Evolutionary conservation across 768 basidiomycete genomes (phyloP).

Genomic region (Russula earlei): DNA sequence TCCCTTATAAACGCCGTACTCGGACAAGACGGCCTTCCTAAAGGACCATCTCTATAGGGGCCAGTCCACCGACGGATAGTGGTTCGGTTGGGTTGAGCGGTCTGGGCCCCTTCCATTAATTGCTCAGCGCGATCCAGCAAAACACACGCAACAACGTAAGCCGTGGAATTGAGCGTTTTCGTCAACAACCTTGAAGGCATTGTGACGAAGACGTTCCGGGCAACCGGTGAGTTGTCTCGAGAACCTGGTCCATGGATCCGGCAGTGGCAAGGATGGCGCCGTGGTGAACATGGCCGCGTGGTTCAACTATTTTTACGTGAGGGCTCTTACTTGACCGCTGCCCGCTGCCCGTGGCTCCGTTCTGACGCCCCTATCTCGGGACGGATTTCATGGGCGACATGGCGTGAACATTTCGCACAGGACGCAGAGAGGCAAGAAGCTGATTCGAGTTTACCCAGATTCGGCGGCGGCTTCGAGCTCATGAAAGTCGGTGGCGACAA

Average conservation of each 20-base stretch:
- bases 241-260: conserved; percentile 2
- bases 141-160: conserved; percentile 33
- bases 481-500: no score
- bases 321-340: no score
- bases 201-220: conserved; percentile 26
- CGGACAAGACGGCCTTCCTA: conserved; percentile 11
- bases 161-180: conserved; percentile 37
- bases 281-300: conserved; percentile 28
- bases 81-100: conserved; percentile 3
- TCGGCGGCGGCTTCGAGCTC: no score
- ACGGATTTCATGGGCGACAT: no score
- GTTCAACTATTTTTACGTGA: conserved; percentile 33
- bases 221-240: conserved; percentile 25
- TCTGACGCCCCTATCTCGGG: background rate
- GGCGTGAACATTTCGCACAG: no score
- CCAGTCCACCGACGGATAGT: background rate
- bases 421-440: no score
- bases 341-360: background rate
- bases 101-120: conserved; percentile 23
- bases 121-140: conserved; percentile 26
- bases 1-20: background rate
- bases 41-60: background rate
- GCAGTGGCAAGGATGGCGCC: conserved; percentile 7
- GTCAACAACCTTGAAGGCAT: conserved; percentile 32
- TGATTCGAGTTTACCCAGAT: no score